Evolutionary conservation across 352 stramenopile species (phyloP).

Genomic region (Globisporangium orthogonon): DNA sequence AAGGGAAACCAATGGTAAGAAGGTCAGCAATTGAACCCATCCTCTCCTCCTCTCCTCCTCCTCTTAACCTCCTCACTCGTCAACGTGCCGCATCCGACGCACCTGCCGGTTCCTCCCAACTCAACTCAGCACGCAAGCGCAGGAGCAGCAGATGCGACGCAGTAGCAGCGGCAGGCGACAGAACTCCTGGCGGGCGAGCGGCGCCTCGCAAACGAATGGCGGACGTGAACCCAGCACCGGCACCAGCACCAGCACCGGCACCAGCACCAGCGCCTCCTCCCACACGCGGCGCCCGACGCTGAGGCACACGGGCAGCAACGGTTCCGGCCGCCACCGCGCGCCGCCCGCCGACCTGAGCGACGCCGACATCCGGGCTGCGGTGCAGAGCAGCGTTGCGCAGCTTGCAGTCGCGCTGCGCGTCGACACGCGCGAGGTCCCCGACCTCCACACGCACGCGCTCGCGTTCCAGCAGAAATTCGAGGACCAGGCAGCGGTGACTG

Average conservation of each 20-base stretch:
- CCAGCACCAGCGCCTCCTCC: no score
- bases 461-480: conserved; percentile 4
- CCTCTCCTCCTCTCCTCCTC: no score
- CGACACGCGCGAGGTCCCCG: neutral
- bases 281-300: neutral
- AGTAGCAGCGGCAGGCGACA: neutral
- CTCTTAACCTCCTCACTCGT: no score
- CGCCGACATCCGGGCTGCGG: conserved; percentile 10
- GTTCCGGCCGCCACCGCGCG: conserved; percentile 3
- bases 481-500: neutral
- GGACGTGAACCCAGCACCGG: no score
- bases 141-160: neutral
- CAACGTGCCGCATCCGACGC: no score
- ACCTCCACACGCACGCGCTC: neutral
- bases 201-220: neutral
- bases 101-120: no score
- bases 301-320: neutral
- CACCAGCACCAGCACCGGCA: no score
- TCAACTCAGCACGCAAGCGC: neutral
- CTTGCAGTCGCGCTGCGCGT: conserved; percentile 10
- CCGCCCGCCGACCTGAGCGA: conserved; percentile 5
- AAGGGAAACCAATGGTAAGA: no score
- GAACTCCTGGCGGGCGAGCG: neutral
- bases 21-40: no score
- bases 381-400: conserved; percentile 9